phyloP scores from a whole-genome alignment of 345 rosid species.

The Salix purpurea region DNA sequence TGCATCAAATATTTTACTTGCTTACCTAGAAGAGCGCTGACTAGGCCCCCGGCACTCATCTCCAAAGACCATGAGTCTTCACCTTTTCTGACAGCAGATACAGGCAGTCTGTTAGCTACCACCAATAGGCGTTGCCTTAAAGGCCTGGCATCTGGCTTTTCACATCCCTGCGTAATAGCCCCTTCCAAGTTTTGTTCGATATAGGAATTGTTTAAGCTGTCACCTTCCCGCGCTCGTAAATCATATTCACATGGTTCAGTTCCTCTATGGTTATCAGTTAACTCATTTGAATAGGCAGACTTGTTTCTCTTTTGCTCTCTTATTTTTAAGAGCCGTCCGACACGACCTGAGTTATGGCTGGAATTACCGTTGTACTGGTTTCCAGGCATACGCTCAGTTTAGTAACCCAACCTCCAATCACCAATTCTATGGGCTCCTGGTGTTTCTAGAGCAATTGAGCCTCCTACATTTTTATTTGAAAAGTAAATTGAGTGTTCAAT shows the following conservation, averaged over 20 bases:
- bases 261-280: constrained; percentile 29
- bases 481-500: constrained; percentile 15
- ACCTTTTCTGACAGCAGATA: constrained; percentile 91
- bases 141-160: constrained; percentile 65
- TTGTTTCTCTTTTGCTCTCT: constrained; percentile 61
- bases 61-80: constrained; percentile 95
- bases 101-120: constrained; percentile 96
- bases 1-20: neutral
- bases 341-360: constrained; percentile 47
- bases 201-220: constrained; percentile 42
- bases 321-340: constrained; percentile 74
- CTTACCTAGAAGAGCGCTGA: constrained; percentile 89
- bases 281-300: constrained; percentile 48
- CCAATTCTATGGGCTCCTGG: constrained; percentile 15
- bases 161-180: constrained; percentile 47
- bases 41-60: constrained; percentile 96
- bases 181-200: constrained; percentile 67
- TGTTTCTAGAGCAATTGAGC: constrained; percentile 26
- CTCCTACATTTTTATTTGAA: constrained; percentile 51
- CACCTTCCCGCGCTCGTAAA: constrained; percentile 44
- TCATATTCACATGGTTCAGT: constrained; percentile 49
- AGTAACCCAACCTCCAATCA: constrained; percentile 29
- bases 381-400: constrained; percentile 86
- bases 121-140: constrained; percentile 80
- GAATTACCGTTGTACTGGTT: constrained; percentile 71